phyloP scores from a whole-genome alignment of 192 early-diverging fungal species.

The Blastocladiella britannica region DNA sequence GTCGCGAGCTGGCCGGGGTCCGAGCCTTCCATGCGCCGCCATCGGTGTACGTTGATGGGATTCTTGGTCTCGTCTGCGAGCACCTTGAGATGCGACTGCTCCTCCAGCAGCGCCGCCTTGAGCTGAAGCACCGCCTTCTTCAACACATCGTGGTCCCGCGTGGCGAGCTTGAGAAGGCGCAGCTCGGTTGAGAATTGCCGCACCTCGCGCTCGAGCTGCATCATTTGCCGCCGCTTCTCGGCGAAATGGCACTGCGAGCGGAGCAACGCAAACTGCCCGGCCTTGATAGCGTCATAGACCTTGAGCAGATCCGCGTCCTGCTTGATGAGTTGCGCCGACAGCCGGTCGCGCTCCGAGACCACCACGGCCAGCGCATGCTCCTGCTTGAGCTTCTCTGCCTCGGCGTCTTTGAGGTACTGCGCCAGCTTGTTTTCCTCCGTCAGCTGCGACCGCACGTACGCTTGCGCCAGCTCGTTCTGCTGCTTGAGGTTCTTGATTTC shows the following conservation, averaged over 20 bases:
- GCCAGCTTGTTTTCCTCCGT: constrained; percentile 30
- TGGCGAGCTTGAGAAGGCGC: constrained; percentile 4
- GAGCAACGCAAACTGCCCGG: constrained; percentile 21
- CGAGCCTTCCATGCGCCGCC: constrained; percentile 37
- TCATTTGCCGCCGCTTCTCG: constrained; percentile 7
- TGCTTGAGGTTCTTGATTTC: constrained; percentile 30
- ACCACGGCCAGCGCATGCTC: constrained; percentile 35
- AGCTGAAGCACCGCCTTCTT: constrained; percentile 10
- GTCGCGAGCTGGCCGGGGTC: constrained; percentile 34
- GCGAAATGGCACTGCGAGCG: constrained; percentile 24
- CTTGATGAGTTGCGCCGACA: constrained; percentile 28
- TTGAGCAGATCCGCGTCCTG: constrained; percentile 33
- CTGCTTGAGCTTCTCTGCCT: constrained; percentile 28
- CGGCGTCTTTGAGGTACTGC: constrained; percentile 45
- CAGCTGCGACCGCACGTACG: constrained; percentile 28
- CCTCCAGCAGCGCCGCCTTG: constrained; percentile 15
- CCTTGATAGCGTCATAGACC: constrained; percentile 33
- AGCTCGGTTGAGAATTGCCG: constrained; percentile 13
- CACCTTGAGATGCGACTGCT: constrained; percentile 28
- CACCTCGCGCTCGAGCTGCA: constrained; percentile 8
- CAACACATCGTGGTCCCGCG: constrained; percentile 6
- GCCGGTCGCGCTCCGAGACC: constrained; percentile 32
- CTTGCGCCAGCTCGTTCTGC: constrained; percentile 36
- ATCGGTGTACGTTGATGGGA: constrained; percentile 41
- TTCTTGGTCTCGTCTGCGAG: constrained; percentile 35